Evolutionary conservation across 177 flowering plant genomes (phyloP).

Genomic region (Telopea speciosissima): DNA sequence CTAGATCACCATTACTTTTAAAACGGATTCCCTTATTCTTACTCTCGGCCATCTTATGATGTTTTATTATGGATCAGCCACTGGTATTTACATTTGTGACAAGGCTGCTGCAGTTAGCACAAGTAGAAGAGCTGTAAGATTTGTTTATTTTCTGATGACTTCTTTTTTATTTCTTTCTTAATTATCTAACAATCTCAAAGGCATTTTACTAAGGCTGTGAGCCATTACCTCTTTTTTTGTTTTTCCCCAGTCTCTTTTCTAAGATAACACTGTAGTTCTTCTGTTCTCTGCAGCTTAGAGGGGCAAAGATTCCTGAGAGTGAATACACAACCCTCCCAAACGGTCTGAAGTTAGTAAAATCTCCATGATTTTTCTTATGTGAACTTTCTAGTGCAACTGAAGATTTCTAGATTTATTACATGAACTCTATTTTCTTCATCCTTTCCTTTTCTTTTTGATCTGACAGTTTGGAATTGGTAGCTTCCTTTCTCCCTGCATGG

Average conservation of each 20-base stretch:
- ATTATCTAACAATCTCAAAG: neutral
- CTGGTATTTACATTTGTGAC: constrained; percentile 39
- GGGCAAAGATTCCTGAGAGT: constrained; percentile 77
- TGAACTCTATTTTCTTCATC: neutral
- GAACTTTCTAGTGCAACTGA: neutral
- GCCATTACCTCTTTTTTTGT: neutral
- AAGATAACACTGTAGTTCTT: neutral
- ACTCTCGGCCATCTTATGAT: constrained; percentile 7
- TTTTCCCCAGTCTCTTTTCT: no score
- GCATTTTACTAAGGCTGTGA: neutral
- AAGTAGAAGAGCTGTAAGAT: constrained; percentile 84
- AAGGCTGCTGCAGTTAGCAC: constrained; percentile 77
- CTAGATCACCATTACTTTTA: neutral
- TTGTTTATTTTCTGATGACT: neutral
- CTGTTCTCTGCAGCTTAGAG: constrained; percentile 64
- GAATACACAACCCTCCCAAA: constrained; percentile 76
- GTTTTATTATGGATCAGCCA: constrained; percentile 32
- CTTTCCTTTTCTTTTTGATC: neutral
- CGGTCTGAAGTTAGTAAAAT: constrained; percentile 78
- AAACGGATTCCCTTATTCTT: neutral
- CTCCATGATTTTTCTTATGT: neutral
- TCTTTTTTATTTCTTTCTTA: neutral
- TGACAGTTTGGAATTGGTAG: neutral
- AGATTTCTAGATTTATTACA: neutral
- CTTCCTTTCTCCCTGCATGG: neutral